Conservation (phyloP, 768 basidiomycete genomes). For the Pisolithus orientalis region DNA sequence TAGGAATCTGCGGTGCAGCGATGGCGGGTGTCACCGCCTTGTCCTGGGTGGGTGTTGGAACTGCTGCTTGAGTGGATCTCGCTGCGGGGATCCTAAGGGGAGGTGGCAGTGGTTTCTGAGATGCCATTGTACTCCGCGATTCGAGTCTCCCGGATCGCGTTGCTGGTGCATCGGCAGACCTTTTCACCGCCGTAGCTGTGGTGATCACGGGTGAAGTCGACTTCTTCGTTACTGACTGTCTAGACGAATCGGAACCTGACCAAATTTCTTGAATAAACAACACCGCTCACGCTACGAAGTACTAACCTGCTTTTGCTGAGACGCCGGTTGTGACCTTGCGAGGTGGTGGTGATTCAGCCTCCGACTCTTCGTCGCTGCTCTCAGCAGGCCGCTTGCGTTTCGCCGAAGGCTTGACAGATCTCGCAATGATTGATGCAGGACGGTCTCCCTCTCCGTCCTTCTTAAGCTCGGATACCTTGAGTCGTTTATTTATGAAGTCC, state of each 20-base stretch:
- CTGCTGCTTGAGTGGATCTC: neutral
- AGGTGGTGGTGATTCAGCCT: constrained; percentile 11
- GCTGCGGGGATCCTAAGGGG: too few relatives aligned
- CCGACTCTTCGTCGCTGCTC: constrained; percentile 17
- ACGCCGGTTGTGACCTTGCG: constrained; percentile 12
- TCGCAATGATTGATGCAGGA: constrained; percentile 13
- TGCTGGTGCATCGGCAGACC: neutral
- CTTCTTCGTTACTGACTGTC: constrained; percentile 3
- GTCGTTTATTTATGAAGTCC: constrained; percentile 25
- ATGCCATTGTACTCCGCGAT: too few relatives aligned
- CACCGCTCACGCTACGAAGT: neutral
- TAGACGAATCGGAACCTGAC: constrained; percentile 11
- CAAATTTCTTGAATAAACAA: neutral
- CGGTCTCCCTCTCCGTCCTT: constrained; percentile 27
- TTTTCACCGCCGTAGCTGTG: neutral
- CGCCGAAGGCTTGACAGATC: constrained; percentile 3
- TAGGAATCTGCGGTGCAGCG: too few relatives aligned
- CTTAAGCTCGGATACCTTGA: constrained; percentile 27
- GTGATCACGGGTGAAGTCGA: constrained; percentile 1
- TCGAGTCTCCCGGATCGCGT: neutral
- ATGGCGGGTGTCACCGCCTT: too few relatives aligned
- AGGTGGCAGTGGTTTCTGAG: too few relatives aligned
- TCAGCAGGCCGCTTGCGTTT: constrained; percentile 23
- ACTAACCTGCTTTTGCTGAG: constrained; percentile 11
- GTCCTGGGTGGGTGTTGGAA: neutral